Conservation (phyloP, 768 basidiomycete genomes). For the Amanita rubescens region DNA sequence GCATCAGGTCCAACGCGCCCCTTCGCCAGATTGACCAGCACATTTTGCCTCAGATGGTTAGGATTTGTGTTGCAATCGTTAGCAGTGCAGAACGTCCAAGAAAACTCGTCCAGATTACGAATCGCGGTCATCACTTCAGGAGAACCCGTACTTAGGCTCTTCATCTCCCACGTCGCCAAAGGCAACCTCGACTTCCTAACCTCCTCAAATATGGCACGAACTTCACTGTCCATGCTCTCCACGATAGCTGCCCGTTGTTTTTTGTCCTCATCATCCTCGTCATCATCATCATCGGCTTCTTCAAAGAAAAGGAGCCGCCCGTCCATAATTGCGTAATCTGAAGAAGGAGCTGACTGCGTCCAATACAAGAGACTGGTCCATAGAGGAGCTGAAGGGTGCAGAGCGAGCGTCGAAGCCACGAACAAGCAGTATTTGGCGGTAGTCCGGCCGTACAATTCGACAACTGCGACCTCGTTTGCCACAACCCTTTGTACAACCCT, state of each 20-base stretch:
- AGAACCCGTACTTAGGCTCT: slow-evolving; percentile 8
- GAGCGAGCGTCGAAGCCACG: slow-evolving; percentile 15
- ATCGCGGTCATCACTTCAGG: slow-evolving; percentile 12
- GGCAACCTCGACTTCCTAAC: background rate
- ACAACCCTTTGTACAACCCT: slow-evolving; percentile 1
- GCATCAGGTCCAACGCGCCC: slow-evolving; percentile 13
- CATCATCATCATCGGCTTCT: background rate
- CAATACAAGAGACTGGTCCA: slow-evolving; percentile 15
- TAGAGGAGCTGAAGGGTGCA: slow-evolving; percentile 11
- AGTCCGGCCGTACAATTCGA: slow-evolving; percentile 8
- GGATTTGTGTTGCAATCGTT: background rate
- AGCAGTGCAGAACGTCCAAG: slow-evolving; percentile 11
- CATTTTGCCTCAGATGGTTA: background rate
- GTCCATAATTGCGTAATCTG: slow-evolving; percentile 13
- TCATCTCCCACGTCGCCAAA: slow-evolving; percentile 14
- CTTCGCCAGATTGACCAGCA: slow-evolving; percentile 2
- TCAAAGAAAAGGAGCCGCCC: slow-evolving; percentile 8
- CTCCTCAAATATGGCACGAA: slow-evolving; percentile 5
- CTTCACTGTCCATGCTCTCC: slow-evolving; percentile 7
- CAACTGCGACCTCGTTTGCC: slow-evolving; percentile 5
- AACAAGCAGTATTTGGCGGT: slow-evolving; percentile 10
- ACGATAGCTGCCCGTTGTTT: slow-evolving; percentile 2
- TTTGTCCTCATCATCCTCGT: background rate
- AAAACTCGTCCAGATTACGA: slow-evolving; percentile 13
- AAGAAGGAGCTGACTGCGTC: slow-evolving; percentile 9